These are phyloP conservation scores for Fusarium clavum DNA, from an alignment of 2,329 filamentous ascomycete species.

Conservation along the genomic window DNA sequence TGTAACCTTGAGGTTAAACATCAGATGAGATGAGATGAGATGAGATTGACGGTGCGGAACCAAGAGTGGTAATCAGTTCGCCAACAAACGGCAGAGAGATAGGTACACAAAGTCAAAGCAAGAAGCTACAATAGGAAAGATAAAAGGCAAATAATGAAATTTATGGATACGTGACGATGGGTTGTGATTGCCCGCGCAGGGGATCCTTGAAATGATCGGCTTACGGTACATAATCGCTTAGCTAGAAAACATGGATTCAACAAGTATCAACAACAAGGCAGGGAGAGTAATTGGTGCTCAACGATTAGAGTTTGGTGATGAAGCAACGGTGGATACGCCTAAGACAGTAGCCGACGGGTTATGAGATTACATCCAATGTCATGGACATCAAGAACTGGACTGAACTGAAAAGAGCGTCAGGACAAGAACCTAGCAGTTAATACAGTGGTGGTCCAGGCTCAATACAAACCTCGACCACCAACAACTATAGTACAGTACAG, in stretches of 20 bases:
- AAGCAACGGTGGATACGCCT: conserved; percentile 43
- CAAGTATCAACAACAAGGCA: conserved; percentile 11
- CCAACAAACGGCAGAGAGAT: background rate
- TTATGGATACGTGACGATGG: conserved; percentile 1
- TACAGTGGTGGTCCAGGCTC: background rate
- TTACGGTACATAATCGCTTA: conserved; percentile 27
- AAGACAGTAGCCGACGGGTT: conserved; percentile 20
- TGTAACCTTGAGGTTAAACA: background rate
- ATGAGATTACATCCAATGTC: conserved; percentile 42
- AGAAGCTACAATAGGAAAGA: background rate
- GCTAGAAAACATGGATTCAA: conserved; percentile 24
- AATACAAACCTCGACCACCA: background rate
- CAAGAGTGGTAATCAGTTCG: conserved; percentile 18
- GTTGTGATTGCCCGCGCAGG: conserved; percentile 12
- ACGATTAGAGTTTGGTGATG: conserved; percentile 45
- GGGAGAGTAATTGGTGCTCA: conserved; percentile 25
- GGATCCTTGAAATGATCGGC: conserved; percentile 22
- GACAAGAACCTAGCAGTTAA: conserved; percentile 13
- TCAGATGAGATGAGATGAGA: background rate
- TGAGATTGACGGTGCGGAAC: background rate
- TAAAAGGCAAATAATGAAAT: background rate
- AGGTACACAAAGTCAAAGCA: background rate
- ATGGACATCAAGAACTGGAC: conserved; percentile 4
- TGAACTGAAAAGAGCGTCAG: conserved; percentile 16
- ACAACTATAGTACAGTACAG: background rate